phyloP scores from a whole-genome alignment of 176 grass and related monocot genomes.

The Cenchrus fungigraminus region DNA sequence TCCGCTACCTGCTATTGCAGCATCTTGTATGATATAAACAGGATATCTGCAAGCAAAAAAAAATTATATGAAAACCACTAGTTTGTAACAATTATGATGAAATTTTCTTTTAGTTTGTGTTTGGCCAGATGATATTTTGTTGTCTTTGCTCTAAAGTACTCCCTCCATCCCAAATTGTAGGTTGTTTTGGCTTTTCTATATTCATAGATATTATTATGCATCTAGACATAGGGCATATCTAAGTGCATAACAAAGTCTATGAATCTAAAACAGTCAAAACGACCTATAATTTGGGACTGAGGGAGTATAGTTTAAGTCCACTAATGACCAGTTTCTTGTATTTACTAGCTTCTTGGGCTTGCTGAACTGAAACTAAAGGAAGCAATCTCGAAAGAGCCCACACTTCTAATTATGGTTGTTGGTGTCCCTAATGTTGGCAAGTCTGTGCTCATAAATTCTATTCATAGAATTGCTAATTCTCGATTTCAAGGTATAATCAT shows the following conservation, averaged over 20 bases:
- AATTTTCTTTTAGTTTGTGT: background rate
- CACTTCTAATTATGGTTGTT: conserved; percentile 94
- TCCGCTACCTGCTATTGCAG: background rate
- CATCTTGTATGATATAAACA: background rate
- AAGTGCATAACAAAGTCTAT: too few relatives aligned
- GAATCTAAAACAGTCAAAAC: too few relatives aligned
- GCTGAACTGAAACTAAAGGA: conserved; percentile 92
- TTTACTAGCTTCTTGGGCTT: conserved; percentile 72
- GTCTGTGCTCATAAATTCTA: conserved; percentile 92
- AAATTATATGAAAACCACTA: background rate
- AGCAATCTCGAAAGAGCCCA: conserved; percentile 87
- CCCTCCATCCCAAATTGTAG: too few relatives aligned
- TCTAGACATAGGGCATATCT: too few relatives aligned
- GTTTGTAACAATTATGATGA: background rate
- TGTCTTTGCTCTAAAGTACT: conserved; percentile 8
- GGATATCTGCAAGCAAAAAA: background rate
- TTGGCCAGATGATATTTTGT: conserved; percentile 7
- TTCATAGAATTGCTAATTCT: conserved; percentile 83
- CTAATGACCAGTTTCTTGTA: conserved; percentile 10
- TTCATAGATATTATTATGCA: too few relatives aligned
- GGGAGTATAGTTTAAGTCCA: background rate
- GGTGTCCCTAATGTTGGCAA: conserved; percentile 98
- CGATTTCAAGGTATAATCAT: conserved; percentile 77
- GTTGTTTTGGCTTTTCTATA: too few relatives aligned
- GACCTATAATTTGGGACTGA: too few relatives aligned